Evolutionary conservation across 2,329 filamentous ascomycete species (phyloP).

Genomic region (Fusarium graminum): DNA sequence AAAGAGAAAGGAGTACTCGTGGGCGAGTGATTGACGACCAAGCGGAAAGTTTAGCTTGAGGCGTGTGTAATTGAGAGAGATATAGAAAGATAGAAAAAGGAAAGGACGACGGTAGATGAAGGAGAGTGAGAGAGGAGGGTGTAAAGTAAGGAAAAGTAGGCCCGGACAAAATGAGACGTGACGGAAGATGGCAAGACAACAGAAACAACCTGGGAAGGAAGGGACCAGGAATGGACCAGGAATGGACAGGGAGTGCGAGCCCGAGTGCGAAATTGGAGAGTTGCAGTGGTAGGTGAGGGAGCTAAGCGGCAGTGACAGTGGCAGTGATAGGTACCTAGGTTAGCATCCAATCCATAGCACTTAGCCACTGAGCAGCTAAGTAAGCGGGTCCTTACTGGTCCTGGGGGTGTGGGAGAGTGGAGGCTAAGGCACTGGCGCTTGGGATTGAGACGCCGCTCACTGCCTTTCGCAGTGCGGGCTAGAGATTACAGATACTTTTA

Average conservation of each 20-base stretch:
- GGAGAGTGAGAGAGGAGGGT: conserved; percentile 21
- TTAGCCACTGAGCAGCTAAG: conserved; percentile 37
- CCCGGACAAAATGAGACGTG: conserved; percentile 31
- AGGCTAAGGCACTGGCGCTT: conserved; percentile 27
- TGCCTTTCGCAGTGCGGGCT: conserved; percentile 36
- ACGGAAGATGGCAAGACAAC: conserved; percentile 17
- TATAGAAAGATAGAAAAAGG: conserved; percentile 20
- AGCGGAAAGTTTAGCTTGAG: conserved; percentile 19
- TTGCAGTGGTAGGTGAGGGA: conserved; percentile 1
- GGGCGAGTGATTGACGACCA: conserved; percentile 15
- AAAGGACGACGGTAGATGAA: conserved; percentile 22
- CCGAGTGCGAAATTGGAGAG: conserved; percentile 32
- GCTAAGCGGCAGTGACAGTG: conserved; percentile 20
- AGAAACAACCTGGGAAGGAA: conserved; percentile 2
- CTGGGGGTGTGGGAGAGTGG: conserved; percentile 17
- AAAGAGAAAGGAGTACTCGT: conserved; percentile 42
- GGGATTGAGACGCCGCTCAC: conserved; percentile 31
- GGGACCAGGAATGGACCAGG: conserved; percentile 22
- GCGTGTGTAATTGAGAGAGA: conserved; percentile 6
- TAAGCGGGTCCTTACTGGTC: conserved; percentile 4
- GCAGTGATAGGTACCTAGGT: conserved; percentile 9
- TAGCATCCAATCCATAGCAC: conserved; percentile 14
- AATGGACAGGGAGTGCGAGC: conserved; percentile 35
- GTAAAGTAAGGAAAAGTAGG: conserved; percentile 25
- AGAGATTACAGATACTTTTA: conserved; percentile 18